Percentiles rank a stretch among this genome's conserved stretches.
Evolutionary conservation across 108 stramenopile genomes (phyloP).

Genomic region (Nitzschia putrida): DNA sequence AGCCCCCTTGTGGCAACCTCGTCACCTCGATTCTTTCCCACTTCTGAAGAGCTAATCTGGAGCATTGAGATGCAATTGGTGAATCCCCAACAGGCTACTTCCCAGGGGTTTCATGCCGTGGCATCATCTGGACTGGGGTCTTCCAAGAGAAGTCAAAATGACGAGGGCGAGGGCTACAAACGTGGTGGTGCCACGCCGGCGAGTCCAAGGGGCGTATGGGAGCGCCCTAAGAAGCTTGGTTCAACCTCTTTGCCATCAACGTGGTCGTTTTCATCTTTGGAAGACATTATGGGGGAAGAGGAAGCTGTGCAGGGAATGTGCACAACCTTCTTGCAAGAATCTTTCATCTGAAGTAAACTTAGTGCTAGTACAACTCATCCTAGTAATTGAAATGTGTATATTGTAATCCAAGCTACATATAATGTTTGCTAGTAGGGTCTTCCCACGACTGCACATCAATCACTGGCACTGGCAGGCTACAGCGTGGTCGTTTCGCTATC

Average conservation of each 20-base stretch:
- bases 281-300: neutral
- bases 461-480: too few species aligned
- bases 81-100: too few species aligned
- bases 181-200: neutral
- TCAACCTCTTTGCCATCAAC: neutral
- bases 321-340: constrained; percentile 5
- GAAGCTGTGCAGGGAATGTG: constrained; percentile 4
- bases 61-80: neutral
- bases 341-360: neutral
- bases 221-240: neutral
- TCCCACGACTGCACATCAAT: too few species aligned
- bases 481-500: neutral
- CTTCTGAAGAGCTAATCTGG: constrained; percentile 6
- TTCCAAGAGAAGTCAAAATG: neutral
- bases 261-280: too few species aligned
- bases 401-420: too few species aligned
- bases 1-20: neutral
- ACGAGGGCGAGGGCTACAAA: neutral
- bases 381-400: too few species aligned
- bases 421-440: too few species aligned
- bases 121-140: too few species aligned
- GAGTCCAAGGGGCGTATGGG: neutral
- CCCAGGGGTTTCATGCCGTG: too few species aligned
- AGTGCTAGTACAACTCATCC: too few species aligned
- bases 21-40: neutral